phyloP scores from a whole-genome alignment of 805 yeast genomes.

The Myxozyma geophila region DNA sequence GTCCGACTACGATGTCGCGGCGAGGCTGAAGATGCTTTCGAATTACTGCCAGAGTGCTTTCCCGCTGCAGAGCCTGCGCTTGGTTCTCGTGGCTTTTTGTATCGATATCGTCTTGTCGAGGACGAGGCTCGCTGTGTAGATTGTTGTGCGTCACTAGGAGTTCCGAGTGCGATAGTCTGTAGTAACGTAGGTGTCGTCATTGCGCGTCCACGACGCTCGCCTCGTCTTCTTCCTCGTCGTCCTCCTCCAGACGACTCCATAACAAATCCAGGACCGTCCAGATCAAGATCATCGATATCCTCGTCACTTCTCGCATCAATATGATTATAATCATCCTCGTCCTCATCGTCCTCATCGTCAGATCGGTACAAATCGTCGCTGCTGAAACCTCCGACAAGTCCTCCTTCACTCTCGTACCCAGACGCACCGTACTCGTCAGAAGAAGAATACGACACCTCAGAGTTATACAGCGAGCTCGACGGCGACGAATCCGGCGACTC shows the following conservation, averaged over 20 bases:
- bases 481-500: conserved; percentile 28
- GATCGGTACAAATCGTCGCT: too few relatives aligned
- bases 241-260: too few relatives aligned
- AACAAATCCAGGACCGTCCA: not conserved
- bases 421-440: conserved; percentile 18
- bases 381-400: too few relatives aligned
- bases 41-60: too few relatives aligned
- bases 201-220: not conserved
- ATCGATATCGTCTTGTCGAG: too few relatives aligned
- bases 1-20: conserved; percentile 18
- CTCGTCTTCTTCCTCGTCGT: too few relatives aligned
- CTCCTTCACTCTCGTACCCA: conserved; percentile 7
- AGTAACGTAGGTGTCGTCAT: not conserved
- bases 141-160: not conserved
- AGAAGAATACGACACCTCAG: conserved; percentile 16
- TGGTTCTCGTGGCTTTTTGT: too few relatives aligned
- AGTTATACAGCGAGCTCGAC: conserved; percentile 18
- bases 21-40: conserved; percentile 1
- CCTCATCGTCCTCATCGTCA: too few relatives aligned
- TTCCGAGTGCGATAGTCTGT: conserved; percentile 15
- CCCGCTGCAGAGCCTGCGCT: too few relatives aligned
- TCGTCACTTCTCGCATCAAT: conserved; percentile 8
- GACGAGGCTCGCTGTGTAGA: not conserved
- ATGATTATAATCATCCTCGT: too few relatives aligned
- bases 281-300: conserved; percentile 18